Percentiles rank a stretch among this genome's conserved stretches.
These are phyloP conservation scores for Omphalea diandra DNA, from an alignment of 441 rosid species.

Conservation along the genomic window DNA sequence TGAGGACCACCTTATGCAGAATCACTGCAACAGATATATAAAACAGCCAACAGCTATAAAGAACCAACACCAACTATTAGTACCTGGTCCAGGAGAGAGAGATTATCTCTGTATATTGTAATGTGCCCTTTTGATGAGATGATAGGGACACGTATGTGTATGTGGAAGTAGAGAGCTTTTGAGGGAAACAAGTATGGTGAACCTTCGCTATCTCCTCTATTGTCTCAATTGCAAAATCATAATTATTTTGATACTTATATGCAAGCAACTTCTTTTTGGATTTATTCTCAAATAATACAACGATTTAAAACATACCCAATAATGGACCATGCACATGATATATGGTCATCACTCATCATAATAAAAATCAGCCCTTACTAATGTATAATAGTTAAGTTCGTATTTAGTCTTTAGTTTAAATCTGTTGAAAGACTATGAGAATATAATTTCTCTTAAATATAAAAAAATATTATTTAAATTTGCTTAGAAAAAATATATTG, in stretches of 20 bases:
- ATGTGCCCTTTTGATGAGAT: no score
- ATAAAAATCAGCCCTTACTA: no score
- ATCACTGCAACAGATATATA: conserved; percentile 40
- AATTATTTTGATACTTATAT: background rate
- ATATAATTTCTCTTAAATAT: no score
- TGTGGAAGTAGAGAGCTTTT: conserved; percentile 2
- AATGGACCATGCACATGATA: background rate
- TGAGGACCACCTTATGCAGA: conserved; percentile 38
- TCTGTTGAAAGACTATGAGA: no score
- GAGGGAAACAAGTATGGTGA: conserved; percentile 14
- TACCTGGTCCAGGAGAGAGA: conserved; percentile 49
- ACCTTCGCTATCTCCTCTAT: conserved; percentile 17
- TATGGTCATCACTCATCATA: background rate
- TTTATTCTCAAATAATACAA: conserved; percentile 7
- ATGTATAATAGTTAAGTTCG: no score
- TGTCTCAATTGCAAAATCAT: background rate
- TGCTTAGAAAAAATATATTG: no score
- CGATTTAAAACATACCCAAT: conserved; percentile 1
- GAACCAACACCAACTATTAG: conserved; percentile 44
- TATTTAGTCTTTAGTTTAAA: no score
- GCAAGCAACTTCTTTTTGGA: conserved; percentile 2
- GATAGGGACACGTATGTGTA: conserved; percentile 5
- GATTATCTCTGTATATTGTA: background rate
- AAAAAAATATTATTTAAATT: no score
- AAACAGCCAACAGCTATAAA: conserved; percentile 52